Evolutionary conservation across 352 stramenopile species (phyloP).

Genomic region (Saprolegnia parasitica): DNA sequence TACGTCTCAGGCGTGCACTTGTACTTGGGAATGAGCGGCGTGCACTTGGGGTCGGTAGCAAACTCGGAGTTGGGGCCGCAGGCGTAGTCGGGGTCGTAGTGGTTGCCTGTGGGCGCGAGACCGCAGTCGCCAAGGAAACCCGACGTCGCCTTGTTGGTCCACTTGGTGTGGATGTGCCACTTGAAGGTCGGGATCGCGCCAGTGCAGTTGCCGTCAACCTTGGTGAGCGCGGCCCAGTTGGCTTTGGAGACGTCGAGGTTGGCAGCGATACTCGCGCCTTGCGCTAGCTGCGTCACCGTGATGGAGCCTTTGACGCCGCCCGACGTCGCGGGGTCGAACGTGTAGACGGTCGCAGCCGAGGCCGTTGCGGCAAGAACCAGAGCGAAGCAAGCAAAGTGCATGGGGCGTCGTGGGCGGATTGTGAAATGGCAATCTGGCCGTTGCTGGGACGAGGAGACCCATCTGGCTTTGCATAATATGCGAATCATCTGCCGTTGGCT

Average conservation of each 20-base stretch:
- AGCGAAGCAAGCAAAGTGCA: background rate
- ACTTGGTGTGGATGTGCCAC: slow-evolving; percentile 60
- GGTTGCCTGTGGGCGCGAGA: slow-evolving; percentile 41
- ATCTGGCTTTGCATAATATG: too few species aligned
- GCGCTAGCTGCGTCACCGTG: background rate
- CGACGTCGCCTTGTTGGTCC: slow-evolving; percentile 33
- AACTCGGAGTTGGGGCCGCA: slow-evolving; percentile 54
- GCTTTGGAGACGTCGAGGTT: slow-evolving; percentile 30
- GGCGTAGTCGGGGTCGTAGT: slow-evolving; percentile 53
- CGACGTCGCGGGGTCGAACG: slow-evolving; percentile 4
- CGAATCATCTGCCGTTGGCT: too few species aligned
- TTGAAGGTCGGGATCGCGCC: slow-evolving; percentile 39
- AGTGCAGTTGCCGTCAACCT: slow-evolving; percentile 42
- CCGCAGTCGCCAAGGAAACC: slow-evolving; percentile 43
- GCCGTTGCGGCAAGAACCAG: background rate
- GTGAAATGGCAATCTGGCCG: too few species aligned
- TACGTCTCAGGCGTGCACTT: slow-evolving; percentile 42
- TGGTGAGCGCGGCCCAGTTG: slow-evolving; percentile 25
- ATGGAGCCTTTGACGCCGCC: slow-evolving; percentile 22
- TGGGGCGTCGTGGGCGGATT: too few species aligned
- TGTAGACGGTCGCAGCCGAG: background rate
- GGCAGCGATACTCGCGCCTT: slow-evolving; percentile 28
- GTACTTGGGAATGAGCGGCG: slow-evolving; percentile 38
- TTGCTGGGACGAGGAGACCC: too few species aligned
- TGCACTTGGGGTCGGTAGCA: slow-evolving; percentile 38